Conservation (phyloP, 805 yeast genomes). For the Kazachstania viticola region DNA sequence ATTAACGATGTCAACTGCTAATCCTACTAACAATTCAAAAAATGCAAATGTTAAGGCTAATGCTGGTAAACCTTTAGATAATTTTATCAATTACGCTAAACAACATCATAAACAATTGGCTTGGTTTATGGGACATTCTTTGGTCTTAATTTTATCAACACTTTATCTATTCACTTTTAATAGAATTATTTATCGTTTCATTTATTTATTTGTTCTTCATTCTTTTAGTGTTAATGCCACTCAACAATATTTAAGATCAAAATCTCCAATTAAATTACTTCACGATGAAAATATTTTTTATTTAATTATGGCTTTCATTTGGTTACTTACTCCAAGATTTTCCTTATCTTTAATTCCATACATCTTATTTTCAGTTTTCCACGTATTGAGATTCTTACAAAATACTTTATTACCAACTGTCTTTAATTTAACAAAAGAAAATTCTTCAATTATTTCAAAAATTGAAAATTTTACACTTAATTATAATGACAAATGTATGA, state of each 20-base stretch:
- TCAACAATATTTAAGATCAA: conserved; percentile 37
- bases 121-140: conserved; percentile 62
- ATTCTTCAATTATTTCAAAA: conserved; percentile 18
- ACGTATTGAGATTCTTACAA: conserved; percentile 60
- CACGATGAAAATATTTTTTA: conserved; percentile 68
- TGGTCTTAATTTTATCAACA: conserved; percentile 31
- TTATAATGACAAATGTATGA: conserved; percentile 49
- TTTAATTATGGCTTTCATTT: conserved; percentile 41
- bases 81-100: no score
- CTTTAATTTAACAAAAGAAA: conserved; percentile 13
- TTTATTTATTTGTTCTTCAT: conserved; percentile 52
- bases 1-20: no score
- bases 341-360: conserved; percentile 62
- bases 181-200: conserved; percentile 41
- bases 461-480: conserved; percentile 37
- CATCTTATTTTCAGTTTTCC: conserved; percentile 69
- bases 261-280: conserved; percentile 18
- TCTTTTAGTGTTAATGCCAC: conserved; percentile 68
- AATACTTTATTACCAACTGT: conserved; percentile 56
- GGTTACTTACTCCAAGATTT: conserved; percentile 48
- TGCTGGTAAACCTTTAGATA: no score
- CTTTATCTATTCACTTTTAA: conserved; percentile 27
- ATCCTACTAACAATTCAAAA: no score
- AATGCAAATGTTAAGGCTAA: no score
- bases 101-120: conserved; percentile 68